These are phyloP conservation scores for Terana coerulea DNA, from an alignment of 768 basidiomycete genomes.

Conservation along the genomic window DNA sequence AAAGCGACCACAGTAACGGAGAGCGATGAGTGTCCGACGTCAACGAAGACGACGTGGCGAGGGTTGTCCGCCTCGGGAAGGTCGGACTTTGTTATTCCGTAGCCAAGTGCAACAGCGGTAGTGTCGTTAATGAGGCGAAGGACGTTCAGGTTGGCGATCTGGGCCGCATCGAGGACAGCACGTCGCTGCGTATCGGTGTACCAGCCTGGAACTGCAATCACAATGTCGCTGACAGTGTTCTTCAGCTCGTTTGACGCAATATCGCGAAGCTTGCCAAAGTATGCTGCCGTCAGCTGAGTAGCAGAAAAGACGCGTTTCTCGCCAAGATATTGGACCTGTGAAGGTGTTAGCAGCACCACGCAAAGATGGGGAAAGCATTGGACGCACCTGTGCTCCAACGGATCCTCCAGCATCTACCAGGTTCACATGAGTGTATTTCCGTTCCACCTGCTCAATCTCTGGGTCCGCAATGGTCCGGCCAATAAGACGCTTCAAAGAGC, in stretches of 20 bases:
- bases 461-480: conserved; percentile 78
- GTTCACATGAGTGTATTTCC: conserved; percentile 85
- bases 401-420: conserved; percentile 82
- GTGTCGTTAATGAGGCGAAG: conserved; percentile 97
- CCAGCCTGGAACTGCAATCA: conserved; percentile 96
- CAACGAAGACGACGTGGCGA: conserved; percentile 88
- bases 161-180: conserved; percentile 84
- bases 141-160: conserved; percentile 84
- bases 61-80: conserved; percentile 83
- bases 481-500: conserved; percentile 85
- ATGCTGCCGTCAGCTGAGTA: conserved; percentile 90
- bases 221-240: conserved; percentile 81
- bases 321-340: conserved; percentile 84
- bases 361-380: conserved; percentile 1
- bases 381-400: conserved; percentile 80
- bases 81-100: conserved; percentile 98
- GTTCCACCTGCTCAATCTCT: conserved; percentile 81
- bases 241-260: conserved; percentile 85
- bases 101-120: conserved; percentile 93
- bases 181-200: conserved; percentile 93
- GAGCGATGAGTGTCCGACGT: conserved; percentile 91
- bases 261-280: conserved; percentile 87
- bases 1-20: conserved; percentile 88
- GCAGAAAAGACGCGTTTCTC: conserved; percentile 77
- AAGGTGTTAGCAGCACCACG: conserved; percentile 14